Evolutionary conservation across 2,329 filamentous ascomycete species (phyloP), one percentile per base, ranked within the genome.

Genomic region (Monascus ruber): DNA sequence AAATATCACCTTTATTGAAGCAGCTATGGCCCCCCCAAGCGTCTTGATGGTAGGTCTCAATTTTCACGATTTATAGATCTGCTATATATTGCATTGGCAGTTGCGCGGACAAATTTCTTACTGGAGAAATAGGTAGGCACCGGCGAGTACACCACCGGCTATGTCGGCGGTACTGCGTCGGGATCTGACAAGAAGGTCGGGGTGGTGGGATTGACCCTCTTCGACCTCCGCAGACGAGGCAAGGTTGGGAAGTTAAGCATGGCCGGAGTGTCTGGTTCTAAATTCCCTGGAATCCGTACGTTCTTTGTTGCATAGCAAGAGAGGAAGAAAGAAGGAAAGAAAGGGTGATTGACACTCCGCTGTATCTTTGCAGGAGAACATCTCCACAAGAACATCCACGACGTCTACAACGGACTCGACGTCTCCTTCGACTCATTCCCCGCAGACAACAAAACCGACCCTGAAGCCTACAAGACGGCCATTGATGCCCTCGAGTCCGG

Each of bases 141-240:
- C 7, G 89, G 88, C 55, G 88, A 95, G 73, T 95, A 95, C 73
- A 95, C 89, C 53, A 95, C 89, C 33, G 88, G 88, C 42, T 95
- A 91, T 52, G 87, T 94, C 41, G 86, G 85, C 42, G 81, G 79
- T 44, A 83, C 81, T 43, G 82, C 80, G 37, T 94, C 86, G 4
- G 81, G 76, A 7, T 94, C 86, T 36, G 89, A 95, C 72, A 95
- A 95, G 71, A 95, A 95, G 65, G 83, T 95, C 36, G 88, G 89
- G 42, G 89, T 95, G 6, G 88, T 95, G 11, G 88, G 85, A 32
- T 69, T 95, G 59, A 89, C 85, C 24, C 71, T 94, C 49, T 94
- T 94, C 62, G 88, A 94, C 61, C 72, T 95, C 48, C 79, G 88
- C 43, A 76, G 87, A 46, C 75, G 88, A 60, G 87, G 88, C 51